Conservation (phyloP, 352 stramenopile genomes). For the Globisporangium spinosum region DNA sequence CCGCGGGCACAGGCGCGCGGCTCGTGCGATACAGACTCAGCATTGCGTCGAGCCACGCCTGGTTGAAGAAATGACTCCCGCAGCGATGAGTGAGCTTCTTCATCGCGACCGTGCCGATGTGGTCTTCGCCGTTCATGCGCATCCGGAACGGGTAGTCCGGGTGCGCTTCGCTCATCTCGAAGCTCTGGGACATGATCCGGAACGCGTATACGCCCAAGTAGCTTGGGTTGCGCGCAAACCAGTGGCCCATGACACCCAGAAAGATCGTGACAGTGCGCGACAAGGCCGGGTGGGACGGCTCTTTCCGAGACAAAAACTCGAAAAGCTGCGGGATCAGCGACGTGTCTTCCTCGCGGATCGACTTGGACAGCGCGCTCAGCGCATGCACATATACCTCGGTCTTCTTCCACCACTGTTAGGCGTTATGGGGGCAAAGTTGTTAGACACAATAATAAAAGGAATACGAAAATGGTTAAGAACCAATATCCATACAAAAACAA, state of each 20-base stretch:
- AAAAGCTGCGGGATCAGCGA: slow-evolving; percentile 70
- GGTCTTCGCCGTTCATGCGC: slow-evolving; percentile 44
- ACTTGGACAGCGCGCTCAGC: slow-evolving; percentile 79
- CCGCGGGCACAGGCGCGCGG: slow-evolving; percentile 18
- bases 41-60: slow-evolving; percentile 66
- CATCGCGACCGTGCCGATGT: slow-evolving; percentile 65
- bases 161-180: slow-evolving; percentile 42
- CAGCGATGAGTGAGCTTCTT: slow-evolving; percentile 66
- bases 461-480: neutral
- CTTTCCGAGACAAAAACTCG: slow-evolving; percentile 62
- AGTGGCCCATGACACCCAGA: slow-evolving; percentile 62
- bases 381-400: slow-evolving; percentile 84
- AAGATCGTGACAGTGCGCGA: slow-evolving; percentile 66
- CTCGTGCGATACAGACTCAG: slow-evolving; percentile 57
- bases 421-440: neutral
- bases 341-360: slow-evolving; percentile 72
- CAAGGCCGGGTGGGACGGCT: slow-evolving; percentile 56
- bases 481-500: neutral
- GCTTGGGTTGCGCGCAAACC: slow-evolving; percentile 66
- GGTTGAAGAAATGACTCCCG: slow-evolving; percentile 60
- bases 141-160: slow-evolving; percentile 40
- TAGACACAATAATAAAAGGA: neutral
- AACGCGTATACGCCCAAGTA: slow-evolving; percentile 58
- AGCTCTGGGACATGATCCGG: slow-evolving; percentile 65
- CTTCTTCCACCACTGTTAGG: slow-evolving; percentile 59